Evolutionary conservation across 2,329 filamentous ascomycete species (phyloP), one percentile per base, ranked within the genome.

Genomic region (Colletotrichum gloeosporioides): DNA sequence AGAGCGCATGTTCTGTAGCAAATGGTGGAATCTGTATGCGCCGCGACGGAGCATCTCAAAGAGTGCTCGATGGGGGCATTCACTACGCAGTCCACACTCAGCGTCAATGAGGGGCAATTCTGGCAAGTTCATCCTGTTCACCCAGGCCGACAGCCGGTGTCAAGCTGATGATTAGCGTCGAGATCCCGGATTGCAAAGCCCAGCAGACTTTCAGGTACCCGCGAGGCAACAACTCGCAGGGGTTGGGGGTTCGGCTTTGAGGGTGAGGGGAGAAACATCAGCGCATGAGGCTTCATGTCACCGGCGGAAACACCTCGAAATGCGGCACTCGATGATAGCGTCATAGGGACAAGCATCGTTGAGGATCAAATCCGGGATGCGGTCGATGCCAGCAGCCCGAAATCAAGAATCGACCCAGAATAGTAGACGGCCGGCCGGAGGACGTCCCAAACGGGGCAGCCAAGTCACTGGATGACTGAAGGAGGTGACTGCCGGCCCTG

Each of bases 131-230:
- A 44, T 44, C 62, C 44, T 55, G 44, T 61, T 61, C 31, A 29
- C 29, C 10, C 29, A 22, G 15, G 29, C 49, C 62, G 55, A 57
- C 73, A 63, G 39, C 62, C 36, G 36, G 10, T 72, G 73, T 57
- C 69, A 55, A 44, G 25, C 57, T 55, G 31, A 31, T 29, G 32
- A 55, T 72, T 63, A 72, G 62, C 73, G 44, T 67, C 69, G 29
- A 62, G 53, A 72, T 75, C 69, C 69, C 62, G 63, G 62, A 57
- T 64, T 32, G 25, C 25, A 25, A 39, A 27, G 25, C 44, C 73
- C 57, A 59, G 36, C 73, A 64, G 44, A 68, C 73, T 76, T 76
- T 64, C 69, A 73, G 69, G 73, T 76, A 76, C 73, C 73, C 73
- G 73, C 55, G 44, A 76, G 69, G 69, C 55, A 76, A 49, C 44